Evolutionary conservation across 2,329 filamentous ascomycete genomes (phyloP), one percentile per base, ranked within the genome.

Genomic region (Endoconidiophora polonica): DNA sequence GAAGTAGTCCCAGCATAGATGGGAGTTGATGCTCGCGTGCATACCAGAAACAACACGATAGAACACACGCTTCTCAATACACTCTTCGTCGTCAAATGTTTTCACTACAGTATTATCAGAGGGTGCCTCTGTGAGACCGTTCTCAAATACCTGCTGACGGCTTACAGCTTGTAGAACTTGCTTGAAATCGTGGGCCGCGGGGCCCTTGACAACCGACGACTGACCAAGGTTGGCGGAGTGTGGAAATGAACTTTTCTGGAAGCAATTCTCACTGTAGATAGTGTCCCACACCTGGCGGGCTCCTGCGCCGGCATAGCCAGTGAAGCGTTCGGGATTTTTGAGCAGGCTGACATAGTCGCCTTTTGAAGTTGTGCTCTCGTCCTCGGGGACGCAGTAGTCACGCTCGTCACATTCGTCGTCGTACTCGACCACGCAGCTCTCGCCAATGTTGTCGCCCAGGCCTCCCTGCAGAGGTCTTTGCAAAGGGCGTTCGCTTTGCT

Each of bases 61-160:
- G 64, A 98, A 98, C 37, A 96, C 91, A n/a, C 91, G 83, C 73
- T 98, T 96, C 70, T 98, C 91, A 22, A 98, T 68, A 60, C 91
- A 98, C 61, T 94, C 85, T 57, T 95, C 88, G 57, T 94, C 87
- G 44, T 80, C 72, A 56, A 91, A 84, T 46, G 90, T 69, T 0
- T 76, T 74, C 5, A 76, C 77, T 58, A 75, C 74, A 46, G 78
- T 72, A 44, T 79, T 72, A 39, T 68, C 59, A 23, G 59, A 54
- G 33, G 60, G 57, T 3, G 63, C 63, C 46, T 64, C 59, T 3
- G 51, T 62, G 56, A 53, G 22, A 75, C 66, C 51, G 50, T 81
- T 70, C 58, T 78, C 72, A 41, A 83, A 71, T 54, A 74, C 69
- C 48, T 78, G 72, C 57, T 81, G 76, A 41, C 75, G 68, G 16